Evolutionary conservation across 352 stramenopile species (phyloP).

Genomic region (Ophiocytium majus): DNA sequence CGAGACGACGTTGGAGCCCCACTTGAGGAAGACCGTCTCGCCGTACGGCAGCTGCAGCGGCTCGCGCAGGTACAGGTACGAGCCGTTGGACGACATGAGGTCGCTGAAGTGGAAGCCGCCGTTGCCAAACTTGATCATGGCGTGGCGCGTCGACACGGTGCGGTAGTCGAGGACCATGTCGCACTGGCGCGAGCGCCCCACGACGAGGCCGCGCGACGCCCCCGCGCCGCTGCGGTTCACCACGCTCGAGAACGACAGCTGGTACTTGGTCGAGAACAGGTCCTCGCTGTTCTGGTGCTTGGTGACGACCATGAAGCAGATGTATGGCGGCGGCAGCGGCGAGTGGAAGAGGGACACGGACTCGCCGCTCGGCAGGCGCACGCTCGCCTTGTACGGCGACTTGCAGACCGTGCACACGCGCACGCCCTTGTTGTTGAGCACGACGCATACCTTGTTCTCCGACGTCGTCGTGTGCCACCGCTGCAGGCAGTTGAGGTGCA

Average conservation of each 20-base stretch:
- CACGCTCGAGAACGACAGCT: conserved; percentile 82
- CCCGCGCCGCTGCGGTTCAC: conserved; percentile 70
- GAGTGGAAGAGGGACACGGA: conserved; percentile 77
- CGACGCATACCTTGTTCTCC: conserved; percentile 67
- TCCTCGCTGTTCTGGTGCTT: conserved; percentile 71
- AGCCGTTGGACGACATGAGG: conserved; percentile 77
- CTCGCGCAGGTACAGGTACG: conserved; percentile 55
- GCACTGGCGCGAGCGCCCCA: conserved; percentile 82
- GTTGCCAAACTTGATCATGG: conserved; percentile 75
- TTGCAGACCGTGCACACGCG: conserved; percentile 80
- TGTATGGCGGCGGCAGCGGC: conserved; percentile 77
- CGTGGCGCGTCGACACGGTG: conserved; percentile 82
- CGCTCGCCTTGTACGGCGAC: conserved; percentile 79
- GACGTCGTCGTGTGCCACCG: conserved; percentile 76
- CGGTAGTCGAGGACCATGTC: conserved; percentile 76
- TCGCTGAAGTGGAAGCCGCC: conserved; percentile 84
- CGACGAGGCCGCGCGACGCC: conserved; percentile 79
- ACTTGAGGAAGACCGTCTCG: conserved; percentile 54
- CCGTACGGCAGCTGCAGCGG: conserved; percentile 52
- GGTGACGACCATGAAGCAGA: conserved; percentile 83
- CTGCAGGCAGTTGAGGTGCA: conserved; percentile 83
- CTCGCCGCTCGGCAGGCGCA: conserved; percentile 75
- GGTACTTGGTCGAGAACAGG: conserved; percentile 83
- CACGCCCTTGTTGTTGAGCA: conserved; percentile 77
- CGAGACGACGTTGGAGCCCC: conserved; percentile 54